phyloP scores from a whole-genome alignment of 345 rosid genomes.

The Moringa oleifera region DNA sequence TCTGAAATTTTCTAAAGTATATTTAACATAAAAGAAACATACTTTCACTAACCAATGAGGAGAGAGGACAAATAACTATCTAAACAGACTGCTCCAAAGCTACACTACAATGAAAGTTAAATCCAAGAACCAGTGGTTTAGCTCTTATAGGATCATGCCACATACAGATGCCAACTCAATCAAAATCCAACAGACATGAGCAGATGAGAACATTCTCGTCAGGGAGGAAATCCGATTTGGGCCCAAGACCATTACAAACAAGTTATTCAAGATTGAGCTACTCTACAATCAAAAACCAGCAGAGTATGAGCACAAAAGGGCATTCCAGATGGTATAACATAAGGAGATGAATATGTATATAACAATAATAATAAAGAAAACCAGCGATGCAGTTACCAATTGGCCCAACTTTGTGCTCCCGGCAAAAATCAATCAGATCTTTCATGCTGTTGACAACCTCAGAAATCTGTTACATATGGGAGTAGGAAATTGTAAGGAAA shows the following conservation, averaged over 20 bases:
- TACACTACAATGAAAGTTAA: no score
- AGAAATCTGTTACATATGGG: slow-evolving; percentile 44
- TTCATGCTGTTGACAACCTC: slow-evolving; percentile 85
- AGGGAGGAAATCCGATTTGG: neutral
- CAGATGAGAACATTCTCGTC: no score
- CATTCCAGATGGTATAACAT: no score
- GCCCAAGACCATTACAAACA: no score
- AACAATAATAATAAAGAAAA: no score
- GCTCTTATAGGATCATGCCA: neutral
- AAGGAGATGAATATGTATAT: no score
- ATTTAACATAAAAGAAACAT: no score
- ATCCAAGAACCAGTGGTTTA: no score
- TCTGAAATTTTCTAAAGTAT: no score
- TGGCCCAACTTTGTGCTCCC: slow-evolving; percentile 58
- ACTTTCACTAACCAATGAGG: neutral
- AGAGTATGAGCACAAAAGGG: neutral
- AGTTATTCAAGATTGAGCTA: no score
- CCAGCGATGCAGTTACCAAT: slow-evolving; percentile 35
- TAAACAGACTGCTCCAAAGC: neutral
- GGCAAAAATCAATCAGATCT: slow-evolving; percentile 85
- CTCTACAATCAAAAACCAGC: neutral
- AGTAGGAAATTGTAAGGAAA: neutral
- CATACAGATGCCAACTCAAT: neutral
- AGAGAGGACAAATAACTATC: neutral
- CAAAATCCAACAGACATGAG: no score